phyloP scores from a whole-genome alignment of 768 basidiomycete genomes.

The Panellus pusillus region DNA sequence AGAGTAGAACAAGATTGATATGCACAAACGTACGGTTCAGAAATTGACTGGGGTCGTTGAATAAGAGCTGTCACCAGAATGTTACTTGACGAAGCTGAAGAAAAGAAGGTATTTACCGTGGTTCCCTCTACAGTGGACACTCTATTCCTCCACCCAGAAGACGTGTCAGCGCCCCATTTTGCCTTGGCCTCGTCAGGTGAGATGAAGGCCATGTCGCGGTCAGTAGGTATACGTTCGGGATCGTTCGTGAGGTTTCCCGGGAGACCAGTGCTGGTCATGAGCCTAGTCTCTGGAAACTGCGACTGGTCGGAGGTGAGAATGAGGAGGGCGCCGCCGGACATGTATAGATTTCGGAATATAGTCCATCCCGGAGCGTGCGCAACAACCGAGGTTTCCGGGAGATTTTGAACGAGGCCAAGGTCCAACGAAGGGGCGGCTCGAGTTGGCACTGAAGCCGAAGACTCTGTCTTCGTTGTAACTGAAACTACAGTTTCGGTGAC shows the following conservation, averaged over 20 bases:
- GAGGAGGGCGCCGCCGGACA: slow-evolving; percentile 11
- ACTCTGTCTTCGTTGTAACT: slow-evolving; percentile 2
- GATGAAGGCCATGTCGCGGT: slow-evolving; percentile 47
- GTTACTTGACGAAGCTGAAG: not conserved
- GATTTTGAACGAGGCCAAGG: slow-evolving; percentile 11
- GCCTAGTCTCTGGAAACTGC: slow-evolving; percentile 31
- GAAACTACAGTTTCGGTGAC: slow-evolving; percentile 5
- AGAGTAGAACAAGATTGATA: no score
- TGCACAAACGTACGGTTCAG: not conserved
- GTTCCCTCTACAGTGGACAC: slow-evolving; percentile 54
- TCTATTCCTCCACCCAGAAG: slow-evolving; percentile 30
- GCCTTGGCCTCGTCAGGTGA: slow-evolving; percentile 45
- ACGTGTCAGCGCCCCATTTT: slow-evolving; percentile 43
- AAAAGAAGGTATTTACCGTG: slow-evolving; percentile 39
- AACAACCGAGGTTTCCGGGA: slow-evolving; percentile 57
- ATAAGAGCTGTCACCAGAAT: slow-evolving; percentile 25
- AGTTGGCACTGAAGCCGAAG: not conserved
- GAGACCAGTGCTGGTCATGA: slow-evolving; percentile 57
- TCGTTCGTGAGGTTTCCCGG: slow-evolving; percentile 47
- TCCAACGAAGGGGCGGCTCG: slow-evolving; percentile 12
- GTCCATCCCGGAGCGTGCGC: slow-evolving; percentile 85
- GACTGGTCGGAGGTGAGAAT: slow-evolving; percentile 12
- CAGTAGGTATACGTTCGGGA: slow-evolving; percentile 52
- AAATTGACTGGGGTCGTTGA: slow-evolving; percentile 51
- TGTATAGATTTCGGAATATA: slow-evolving; percentile 76